Evolutionary conservation across 768 basidiomycete genomes (phyloP), one percentile per base, ranked within the genome.

Genomic region (Suillus cothurnatus): DNA sequence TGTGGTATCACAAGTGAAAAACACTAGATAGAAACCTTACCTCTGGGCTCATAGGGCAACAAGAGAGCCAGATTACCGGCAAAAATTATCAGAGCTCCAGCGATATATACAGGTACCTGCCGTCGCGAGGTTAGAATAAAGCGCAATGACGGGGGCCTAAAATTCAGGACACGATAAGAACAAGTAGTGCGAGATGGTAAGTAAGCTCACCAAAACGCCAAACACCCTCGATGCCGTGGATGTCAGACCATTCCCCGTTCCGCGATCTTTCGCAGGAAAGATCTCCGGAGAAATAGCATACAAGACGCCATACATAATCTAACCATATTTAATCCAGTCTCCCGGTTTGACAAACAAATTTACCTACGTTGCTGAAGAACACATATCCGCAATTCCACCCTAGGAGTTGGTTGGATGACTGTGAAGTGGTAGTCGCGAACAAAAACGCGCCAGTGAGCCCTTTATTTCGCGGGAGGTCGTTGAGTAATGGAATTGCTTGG

Each of bases 301-400:
- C 50, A 92, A 70, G 2, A 92, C 89, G 7, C 91, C 89, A 60
- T 89, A 92, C 90, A 91, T 92, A 67, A 90, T 85, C 81, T 89
- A 64, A 26, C 55, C 32, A 39, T 6, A 31, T 28, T 61, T 14
- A 12, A 41, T 21, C 36, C 3, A n/a, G 41, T 26, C 41, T 53
- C 31, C n/a, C 7, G 7, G 5, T 55, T 21, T 1, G 53, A 34
- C 21, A 32, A 21, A 32, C 12, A 12, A 3, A 23, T 60, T 56
- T 2, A 75, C 80, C 55, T 64, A 88, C 85, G 69, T 88, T 88
- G 61, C 84, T 86, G 67, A 76, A 82, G 71, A 89, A 89, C n/a
- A 79, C 81, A 67, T 90, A 91, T 11, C 84, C 90, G 71, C 90
- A 93, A 75, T 93, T 92, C 91, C 91, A 93, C 56, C 87, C 91